These are phyloP conservation scores for Fusarium miscanthi DNA, from an alignment of 2,329 filamentous ascomycete genomes.

Conservation along the genomic window DNA sequence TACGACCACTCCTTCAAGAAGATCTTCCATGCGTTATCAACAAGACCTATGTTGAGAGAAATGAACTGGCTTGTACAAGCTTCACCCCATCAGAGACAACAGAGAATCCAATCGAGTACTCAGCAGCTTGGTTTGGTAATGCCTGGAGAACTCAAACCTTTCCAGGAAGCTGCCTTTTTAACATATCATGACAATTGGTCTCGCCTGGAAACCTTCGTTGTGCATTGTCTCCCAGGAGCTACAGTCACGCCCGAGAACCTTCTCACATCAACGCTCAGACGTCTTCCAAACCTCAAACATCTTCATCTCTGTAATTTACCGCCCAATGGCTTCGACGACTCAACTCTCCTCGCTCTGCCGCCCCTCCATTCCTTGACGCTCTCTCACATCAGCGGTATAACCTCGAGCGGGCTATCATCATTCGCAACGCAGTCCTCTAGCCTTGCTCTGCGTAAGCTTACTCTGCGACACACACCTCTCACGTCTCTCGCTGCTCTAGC, in stretches of 20 bases:
- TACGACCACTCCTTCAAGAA: slow-evolving; percentile 68
- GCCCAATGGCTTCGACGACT: slow-evolving; percentile 66
- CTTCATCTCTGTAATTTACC: slow-evolving; percentile 70
- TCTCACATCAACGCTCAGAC: slow-evolving; percentile 61
- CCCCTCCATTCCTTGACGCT: slow-evolving; percentile 66
- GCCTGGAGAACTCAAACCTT: slow-evolving; percentile 44
- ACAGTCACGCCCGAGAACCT: slow-evolving; percentile 64
- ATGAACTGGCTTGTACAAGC: slow-evolving; percentile 69
- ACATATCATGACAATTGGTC: slow-evolving; percentile 66
- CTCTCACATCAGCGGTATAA: slow-evolving; percentile 66
- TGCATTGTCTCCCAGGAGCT: slow-evolving; percentile 69
- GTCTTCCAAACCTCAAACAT: slow-evolving; percentile 65
- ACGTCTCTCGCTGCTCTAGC: slow-evolving; percentile 67
- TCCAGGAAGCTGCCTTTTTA: slow-evolving; percentile 58
- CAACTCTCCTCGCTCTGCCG: slow-evolving; percentile 65
- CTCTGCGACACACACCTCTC: slow-evolving; percentile 67
- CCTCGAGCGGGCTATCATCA: slow-evolving; percentile 64
- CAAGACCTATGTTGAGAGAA: slow-evolving; percentile 64
- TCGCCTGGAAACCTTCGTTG: slow-evolving; percentile 64
- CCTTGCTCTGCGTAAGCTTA: slow-evolving; percentile 59
- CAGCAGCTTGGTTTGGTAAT: slow-evolving; percentile 48
- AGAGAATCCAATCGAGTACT: slow-evolving; percentile 46
- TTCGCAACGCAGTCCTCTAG: slow-evolving; percentile 64
- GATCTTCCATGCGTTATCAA: slow-evolving; percentile 69
- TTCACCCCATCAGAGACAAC: slow-evolving; percentile 43